Percentiles rank a stretch among this genome's conserved stretches.
Evolutionary conservation across 768 basidiomycete species (phyloP).

Genomic region (Naematelia encephala): DNA sequence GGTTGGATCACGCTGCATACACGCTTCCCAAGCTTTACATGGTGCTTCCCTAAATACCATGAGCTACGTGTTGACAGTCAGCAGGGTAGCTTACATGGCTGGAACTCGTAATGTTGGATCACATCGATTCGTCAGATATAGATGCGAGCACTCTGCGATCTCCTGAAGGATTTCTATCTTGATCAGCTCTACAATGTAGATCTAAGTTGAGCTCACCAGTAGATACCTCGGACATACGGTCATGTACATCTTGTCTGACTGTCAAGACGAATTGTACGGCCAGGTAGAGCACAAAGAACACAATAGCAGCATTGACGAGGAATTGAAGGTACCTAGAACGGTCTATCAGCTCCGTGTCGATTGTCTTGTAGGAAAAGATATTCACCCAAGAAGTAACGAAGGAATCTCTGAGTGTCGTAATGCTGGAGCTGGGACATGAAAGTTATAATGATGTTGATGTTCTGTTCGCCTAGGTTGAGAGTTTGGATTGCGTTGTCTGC

Average conservation of each 20-base stretch:
- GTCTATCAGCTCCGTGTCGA: conserved; percentile 8
- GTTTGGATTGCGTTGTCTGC: conserved; percentile 14
- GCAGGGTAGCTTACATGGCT: conserved; percentile 60
- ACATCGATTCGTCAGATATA: conserved; percentile 80
- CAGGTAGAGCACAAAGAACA: conserved; percentile 78
- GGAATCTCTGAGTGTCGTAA: conserved; percentile 55
- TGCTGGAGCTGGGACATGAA: conserved; percentile 38
- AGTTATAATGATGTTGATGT: conserved; percentile 43
- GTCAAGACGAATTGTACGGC: conserved; percentile 81
- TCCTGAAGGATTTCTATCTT: conserved; percentile 76
- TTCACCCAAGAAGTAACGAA: conserved; percentile 80
- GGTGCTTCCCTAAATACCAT: conserved; percentile 57
- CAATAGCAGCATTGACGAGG: conserved; percentile 83
- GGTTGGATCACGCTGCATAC: conserved; percentile 91
- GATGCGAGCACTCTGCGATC: conserved; percentile 77
- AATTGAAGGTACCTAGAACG: conserved; percentile 81
- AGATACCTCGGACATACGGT: conserved; percentile 80
- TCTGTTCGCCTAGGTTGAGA: conserved; percentile 13
- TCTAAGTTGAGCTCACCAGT: conserved; percentile 60
- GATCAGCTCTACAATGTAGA: not conserved
- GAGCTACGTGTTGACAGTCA: not conserved
- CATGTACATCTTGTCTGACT: conserved; percentile 82
- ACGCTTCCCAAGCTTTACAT: conserved; percentile 86
- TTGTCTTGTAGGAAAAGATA: conserved; percentile 9
- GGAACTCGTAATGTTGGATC: conserved; percentile 67